Evolutionary conservation across 331 rosid genomes (phyloP).

Genomic region (Stylosanthes scabra): DNA sequence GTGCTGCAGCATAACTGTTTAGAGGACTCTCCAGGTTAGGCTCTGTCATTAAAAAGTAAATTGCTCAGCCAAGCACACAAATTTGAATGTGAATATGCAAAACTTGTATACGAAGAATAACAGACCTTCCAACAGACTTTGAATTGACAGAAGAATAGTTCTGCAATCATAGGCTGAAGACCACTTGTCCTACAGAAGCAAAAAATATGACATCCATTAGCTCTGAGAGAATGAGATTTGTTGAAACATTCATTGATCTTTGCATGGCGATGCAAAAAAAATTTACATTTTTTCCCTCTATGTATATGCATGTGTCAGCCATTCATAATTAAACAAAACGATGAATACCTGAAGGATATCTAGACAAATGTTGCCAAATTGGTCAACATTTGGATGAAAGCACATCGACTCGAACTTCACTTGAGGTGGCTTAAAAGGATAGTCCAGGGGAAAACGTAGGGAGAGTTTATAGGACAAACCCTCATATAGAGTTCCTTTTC

Average conservation of each 20-base stretch:
- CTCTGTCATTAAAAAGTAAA: slow-evolving; percentile 61
- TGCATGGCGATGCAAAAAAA: slow-evolving; percentile 5
- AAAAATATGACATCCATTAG: slow-evolving; percentile 31
- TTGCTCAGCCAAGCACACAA: slow-evolving; percentile 37
- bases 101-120: slow-evolving; percentile 28
- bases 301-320: neutral
- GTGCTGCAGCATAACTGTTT: slow-evolving; percentile 88
- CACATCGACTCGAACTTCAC: slow-evolving; percentile 95
- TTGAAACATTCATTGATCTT: neutral
- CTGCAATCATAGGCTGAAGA: slow-evolving; percentile 98
- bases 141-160: slow-evolving; percentile 93
- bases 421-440: slow-evolving; percentile 96
- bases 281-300: slow-evolving; percentile 1
- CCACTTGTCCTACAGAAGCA: slow-evolving; percentile 84
- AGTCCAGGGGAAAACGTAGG: slow-evolving; percentile 81
- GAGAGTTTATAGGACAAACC: slow-evolving; percentile 97
- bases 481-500: slow-evolving; percentile 89
- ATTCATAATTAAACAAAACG: neutral
- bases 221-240: slow-evolving; percentile 6
- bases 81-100: slow-evolving; percentile 4
- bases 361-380: slow-evolving; percentile 95
- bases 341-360: slow-evolving; percentile 90
- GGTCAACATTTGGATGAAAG: slow-evolving; percentile 98
- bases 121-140: slow-evolving; percentile 93
- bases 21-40: slow-evolving; percentile 97